These are phyloP conservation scores for Phaeodactylum tricornutum DNA, from an alignment of 108 stramenopile species.

Conservation along the genomic window DNA sequence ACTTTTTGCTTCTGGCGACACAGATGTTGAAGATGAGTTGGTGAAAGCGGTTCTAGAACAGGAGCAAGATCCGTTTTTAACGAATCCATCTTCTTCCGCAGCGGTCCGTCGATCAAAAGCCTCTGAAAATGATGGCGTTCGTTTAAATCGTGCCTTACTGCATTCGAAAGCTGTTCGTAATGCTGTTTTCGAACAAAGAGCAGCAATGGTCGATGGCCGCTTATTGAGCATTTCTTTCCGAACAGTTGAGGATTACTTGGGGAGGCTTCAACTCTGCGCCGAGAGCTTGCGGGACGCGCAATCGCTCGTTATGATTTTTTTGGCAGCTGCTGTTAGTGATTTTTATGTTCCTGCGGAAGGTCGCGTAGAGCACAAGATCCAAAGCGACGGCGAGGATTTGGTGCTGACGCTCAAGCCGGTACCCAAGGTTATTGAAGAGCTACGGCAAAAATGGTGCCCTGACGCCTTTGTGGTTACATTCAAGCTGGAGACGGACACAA, in stretches of 20 bases:
- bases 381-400: slow-evolving; percentile 47
- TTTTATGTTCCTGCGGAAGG: slow-evolving; percentile 85
- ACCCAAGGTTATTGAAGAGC: slow-evolving; percentile 82
- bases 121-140: slow-evolving; percentile 8
- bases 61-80: slow-evolving; percentile 36
- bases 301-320: slow-evolving; percentile 63
- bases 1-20: slow-evolving; percentile 41
- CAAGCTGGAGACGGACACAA: slow-evolving; percentile 95
- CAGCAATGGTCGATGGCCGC: slow-evolving; percentile 41
- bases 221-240: slow-evolving; percentile 68
- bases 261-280: slow-evolving; percentile 51
- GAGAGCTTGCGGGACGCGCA: slow-evolving; percentile 34
- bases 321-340: slow-evolving; percentile 95
- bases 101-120: too few species aligned
- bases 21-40: slow-evolving; percentile 37
- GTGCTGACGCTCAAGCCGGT: slow-evolving; percentile 68
- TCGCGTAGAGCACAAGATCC: slow-evolving; percentile 90
- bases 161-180: slow-evolving; percentile 40
- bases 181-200: slow-evolving; percentile 30
- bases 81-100: slow-evolving; percentile 14
- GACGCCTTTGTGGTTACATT: slow-evolving; percentile 91
- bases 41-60: slow-evolving; percentile 30
- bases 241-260: slow-evolving; percentile 82
- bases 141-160: slow-evolving; percentile 43
- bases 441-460: slow-evolving; percentile 82